phyloP scores from a whole-genome alignment of 768 basidiomycete genomes.

The Galerina sulciceps region DNA sequence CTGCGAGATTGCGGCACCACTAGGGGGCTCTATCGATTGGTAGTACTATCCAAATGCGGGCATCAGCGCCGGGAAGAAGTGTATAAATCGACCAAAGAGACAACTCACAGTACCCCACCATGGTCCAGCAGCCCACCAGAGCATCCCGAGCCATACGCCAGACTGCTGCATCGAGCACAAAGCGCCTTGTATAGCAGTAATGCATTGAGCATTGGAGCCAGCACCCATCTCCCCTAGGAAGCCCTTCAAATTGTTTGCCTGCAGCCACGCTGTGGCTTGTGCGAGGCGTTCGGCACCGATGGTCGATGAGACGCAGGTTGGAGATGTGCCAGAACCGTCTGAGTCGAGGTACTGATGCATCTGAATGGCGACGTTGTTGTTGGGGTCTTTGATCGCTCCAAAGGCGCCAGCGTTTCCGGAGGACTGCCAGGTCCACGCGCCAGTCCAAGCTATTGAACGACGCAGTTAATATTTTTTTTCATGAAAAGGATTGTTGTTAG shows the following conservation, averaged over 20 bases:
- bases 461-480: too few relatives aligned
- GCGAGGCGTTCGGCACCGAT: conserved; percentile 63
- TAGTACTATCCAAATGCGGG: conserved; percentile 43
- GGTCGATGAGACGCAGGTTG: conserved; percentile 58
- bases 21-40: conserved; percentile 66
- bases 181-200: conserved; percentile 56
- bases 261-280: conserved; percentile 61
- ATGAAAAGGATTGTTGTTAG: not conserved
- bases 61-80: not conserved
- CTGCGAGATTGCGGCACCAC: conserved; percentile 51
- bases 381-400: conserved; percentile 56
- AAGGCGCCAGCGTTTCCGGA: conserved; percentile 61
- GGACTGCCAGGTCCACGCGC: conserved; percentile 63
- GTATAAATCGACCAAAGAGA: not conserved
- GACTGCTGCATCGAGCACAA: conserved; percentile 63
- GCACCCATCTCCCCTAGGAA: conserved; percentile 69
- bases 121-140: conserved; percentile 68
- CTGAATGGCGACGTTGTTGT: conserved; percentile 65
- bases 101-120: conserved; percentile 60
- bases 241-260: conserved; percentile 62
- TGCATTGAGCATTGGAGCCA: conserved; percentile 48
- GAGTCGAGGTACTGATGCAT: conserved; percentile 77
- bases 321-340: conserved; percentile 60
- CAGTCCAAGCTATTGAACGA: conserved; percentile 65
- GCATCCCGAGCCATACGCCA: conserved; percentile 56